Conservation (phyloP, 352 stramenopile genomes). For the Phytophthora pisi region DNA sequence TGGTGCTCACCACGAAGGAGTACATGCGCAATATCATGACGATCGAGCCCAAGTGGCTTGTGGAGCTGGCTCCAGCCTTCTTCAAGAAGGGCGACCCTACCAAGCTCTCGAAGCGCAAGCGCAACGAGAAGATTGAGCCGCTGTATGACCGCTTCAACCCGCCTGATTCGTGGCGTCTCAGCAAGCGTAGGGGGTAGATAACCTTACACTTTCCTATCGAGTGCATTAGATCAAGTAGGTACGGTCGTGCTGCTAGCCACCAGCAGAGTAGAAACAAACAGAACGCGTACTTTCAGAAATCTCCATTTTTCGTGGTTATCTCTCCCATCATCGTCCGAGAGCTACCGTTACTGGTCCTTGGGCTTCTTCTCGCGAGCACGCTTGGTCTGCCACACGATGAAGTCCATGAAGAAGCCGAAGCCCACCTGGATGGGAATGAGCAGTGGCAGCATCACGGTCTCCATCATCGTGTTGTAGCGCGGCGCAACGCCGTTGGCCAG, state of each 20-base stretch:
- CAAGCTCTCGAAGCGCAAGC: slow-evolving; percentile 98
- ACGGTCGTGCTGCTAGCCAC: background rate
- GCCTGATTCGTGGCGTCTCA: slow-evolving; percentile 97
- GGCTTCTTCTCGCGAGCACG: slow-evolving; percentile 60
- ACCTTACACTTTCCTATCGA: background rate
- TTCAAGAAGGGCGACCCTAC: slow-evolving; percentile 98
- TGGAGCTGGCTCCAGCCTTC: slow-evolving; percentile 95
- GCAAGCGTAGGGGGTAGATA: slow-evolving; percentile 92
- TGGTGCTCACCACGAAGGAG: slow-evolving; percentile 95
- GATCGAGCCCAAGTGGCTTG: slow-evolving; percentile 99
- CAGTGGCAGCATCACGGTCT: slow-evolving; percentile 71
- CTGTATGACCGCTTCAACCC: slow-evolving; percentile 99
- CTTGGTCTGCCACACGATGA: slow-evolving; percentile 62
- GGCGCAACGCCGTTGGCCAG: slow-evolving; percentile 79
- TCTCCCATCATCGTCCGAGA: background rate
- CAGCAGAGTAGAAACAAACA: slow-evolving; percentile 17
- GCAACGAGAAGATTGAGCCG: slow-evolving; percentile 99
- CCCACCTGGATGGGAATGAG: slow-evolving; percentile 69
- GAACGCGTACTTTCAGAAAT: background rate
- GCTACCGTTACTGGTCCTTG: slow-evolving; percentile 53
- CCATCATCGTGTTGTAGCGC: slow-evolving; percentile 74
- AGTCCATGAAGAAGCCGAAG: slow-evolving; percentile 86
- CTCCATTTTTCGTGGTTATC: background rate
- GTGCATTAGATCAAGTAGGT: background rate
- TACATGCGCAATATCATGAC: slow-evolving; percentile 99